Conservation (phyloP, 169 alveolate genomes). For the Miamiensis avidus region DNA sequence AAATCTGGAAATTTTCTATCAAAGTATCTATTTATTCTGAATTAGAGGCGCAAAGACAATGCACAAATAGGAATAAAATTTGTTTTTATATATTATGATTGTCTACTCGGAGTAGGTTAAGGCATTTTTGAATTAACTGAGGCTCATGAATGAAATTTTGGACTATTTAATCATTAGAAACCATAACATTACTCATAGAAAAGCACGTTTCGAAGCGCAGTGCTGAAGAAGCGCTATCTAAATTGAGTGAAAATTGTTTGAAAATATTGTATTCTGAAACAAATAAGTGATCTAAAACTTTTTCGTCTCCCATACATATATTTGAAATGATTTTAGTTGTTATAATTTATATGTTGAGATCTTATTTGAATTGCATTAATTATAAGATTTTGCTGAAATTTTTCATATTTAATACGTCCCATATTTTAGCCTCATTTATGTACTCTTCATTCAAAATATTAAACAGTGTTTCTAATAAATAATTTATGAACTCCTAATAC, state of each 20-base stretch:
- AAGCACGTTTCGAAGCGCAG: too few relatives aligned
- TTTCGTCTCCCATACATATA: not conserved
- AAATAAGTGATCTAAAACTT: too few relatives aligned
- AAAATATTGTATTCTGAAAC: not conserved
- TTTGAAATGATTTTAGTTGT: not conserved
- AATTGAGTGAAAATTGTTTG: not conserved
- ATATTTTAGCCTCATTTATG: not conserved
- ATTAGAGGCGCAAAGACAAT: not conserved
- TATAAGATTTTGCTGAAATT: not conserved
- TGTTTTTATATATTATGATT: too few relatives aligned
- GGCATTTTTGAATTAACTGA: not conserved
- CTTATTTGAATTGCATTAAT: too few relatives aligned
- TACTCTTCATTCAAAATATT: not conserved
- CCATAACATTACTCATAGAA: too few relatives aligned
- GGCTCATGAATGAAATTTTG: not conserved
- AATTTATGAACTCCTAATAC: too few relatives aligned
- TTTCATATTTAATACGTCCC: not conserved
- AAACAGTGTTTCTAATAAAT: too few relatives aligned
- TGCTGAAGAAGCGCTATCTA: not conserved
- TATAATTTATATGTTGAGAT: too few relatives aligned
- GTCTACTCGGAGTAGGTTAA: not conserved
- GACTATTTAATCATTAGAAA: not conserved
- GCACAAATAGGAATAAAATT: not conserved
- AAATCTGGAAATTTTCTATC: not conserved
- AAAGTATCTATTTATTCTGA: too few relatives aligned